Conservation (phyloP, 805 yeast genomes). For the Metschnikowia kunwiensis region DNA sequence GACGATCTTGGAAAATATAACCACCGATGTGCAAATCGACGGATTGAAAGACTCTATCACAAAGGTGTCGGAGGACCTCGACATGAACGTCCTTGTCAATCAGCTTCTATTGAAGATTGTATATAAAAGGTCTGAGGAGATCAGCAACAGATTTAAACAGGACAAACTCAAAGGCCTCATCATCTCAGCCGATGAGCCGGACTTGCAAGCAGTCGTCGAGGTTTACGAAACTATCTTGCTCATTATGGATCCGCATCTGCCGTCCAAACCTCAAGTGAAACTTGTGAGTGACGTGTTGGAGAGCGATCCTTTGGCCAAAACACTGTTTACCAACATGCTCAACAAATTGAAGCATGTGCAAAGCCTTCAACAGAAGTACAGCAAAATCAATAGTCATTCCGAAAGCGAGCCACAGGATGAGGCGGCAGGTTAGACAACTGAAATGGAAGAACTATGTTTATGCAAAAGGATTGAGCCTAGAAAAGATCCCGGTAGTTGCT, state of each 20-base stretch:
- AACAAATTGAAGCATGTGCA: slow-evolving; percentile 21
- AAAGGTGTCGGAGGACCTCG: slow-evolving; percentile 62
- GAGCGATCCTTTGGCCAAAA: slow-evolving; percentile 5
- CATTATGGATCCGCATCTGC: slow-evolving; percentile 9
- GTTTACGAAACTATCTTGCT: slow-evolving; percentile 31
- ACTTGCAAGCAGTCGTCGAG: slow-evolving; percentile 20
- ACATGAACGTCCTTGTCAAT: slow-evolving; percentile 49
- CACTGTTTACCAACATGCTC: slow-evolving; percentile 14
- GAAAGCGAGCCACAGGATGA: background rate
- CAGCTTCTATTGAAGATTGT: slow-evolving; percentile 46
- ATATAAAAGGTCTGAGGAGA: slow-evolving; percentile 28
- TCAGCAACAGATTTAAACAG: slow-evolving; percentile 22
- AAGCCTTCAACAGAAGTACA: background rate
- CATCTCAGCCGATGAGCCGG: slow-evolving; percentile 17
- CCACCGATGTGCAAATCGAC: slow-evolving; percentile 56
- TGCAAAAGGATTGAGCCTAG: slow-evolving; percentile 45
- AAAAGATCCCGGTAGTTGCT: slow-evolving; percentile 45
- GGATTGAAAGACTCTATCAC: slow-evolving; percentile 62
- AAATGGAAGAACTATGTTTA: slow-evolving; percentile 1
- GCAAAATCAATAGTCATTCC: too few species aligned
- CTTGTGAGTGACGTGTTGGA: slow-evolving; percentile 6
- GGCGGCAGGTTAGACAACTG: too few species aligned
- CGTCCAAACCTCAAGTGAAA: slow-evolving; percentile 4
- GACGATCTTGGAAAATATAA: slow-evolving; percentile 64
- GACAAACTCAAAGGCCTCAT: slow-evolving; percentile 29